Base-by-base conservation (phyloP, 805 yeast genomes). In the Ogataea pilisensis region DNA sequence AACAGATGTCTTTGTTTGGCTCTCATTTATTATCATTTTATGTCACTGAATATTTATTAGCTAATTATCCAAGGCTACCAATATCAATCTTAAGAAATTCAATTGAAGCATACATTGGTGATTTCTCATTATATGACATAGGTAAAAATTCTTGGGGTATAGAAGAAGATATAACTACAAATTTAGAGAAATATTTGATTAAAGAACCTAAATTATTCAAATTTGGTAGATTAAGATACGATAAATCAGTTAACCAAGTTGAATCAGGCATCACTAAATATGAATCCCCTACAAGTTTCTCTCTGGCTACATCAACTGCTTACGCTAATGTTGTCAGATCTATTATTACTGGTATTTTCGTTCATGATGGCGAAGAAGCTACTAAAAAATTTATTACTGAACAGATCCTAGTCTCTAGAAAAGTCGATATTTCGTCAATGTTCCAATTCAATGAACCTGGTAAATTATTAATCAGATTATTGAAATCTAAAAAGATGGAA, bases 31-130 rank as follows among this genome's bases (percentile, higher is more conserved):
- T 93, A 45, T 76, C 82, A 11, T 87, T 80, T 61, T 83, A 86
- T 55, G 83, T 80, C 4, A 73, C 85, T 17, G 95, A 88, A 61
- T 68, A 84, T 51, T 68, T 91, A 44, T 66, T 88, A 53, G 64
- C 80, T 37, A 78, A 75, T 49, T 89, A 89, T 61, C 99, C 99
- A 39, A 78, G 99, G 60, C 72, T 93, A 37, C 99, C 99, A 14
- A 73, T 83, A 46, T 75, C 79, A 8, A 82, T 90, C 21, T 74
- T 88, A 42, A 78, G 81, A 52, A 78, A 81, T 6, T 86, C 95
- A 0, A 80, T 85, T 8, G 82, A 85, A 50, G 75, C 93, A 1
- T 85, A 80, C 58, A 73, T 85, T 57, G 85, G 91, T 3, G 75
- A 78, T 27, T 74, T 70, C 13, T 73, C 88, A 0, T 69, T 93